These are phyloP conservation scores for Sphenostylis stenocarpa DNA, from an alignment of 306 rosid genomes.

Conservation along the genomic window DNA sequence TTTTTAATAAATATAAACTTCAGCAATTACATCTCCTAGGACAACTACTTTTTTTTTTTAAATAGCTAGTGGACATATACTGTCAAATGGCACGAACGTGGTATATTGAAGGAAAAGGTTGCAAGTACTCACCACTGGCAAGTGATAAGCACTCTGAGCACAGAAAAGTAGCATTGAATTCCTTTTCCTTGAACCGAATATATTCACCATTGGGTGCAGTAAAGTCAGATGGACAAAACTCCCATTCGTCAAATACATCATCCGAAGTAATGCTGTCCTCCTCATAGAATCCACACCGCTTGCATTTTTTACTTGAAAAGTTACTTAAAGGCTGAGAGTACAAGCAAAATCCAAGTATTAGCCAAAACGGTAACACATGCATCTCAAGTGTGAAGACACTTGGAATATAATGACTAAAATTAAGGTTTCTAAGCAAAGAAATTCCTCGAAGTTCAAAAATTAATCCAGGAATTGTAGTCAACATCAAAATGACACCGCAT, in stretches of 20 bases:
- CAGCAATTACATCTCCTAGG: neutral
- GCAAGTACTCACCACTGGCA: conserved; percentile 53
- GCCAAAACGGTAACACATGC: conserved; percentile 16
- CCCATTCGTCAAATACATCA: conserved; percentile 85
- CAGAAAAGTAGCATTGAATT: conserved; percentile 69
- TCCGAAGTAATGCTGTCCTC: conserved; percentile 56
- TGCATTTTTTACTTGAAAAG: conserved; percentile 63
- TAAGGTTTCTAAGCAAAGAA: conserved; percentile 10
- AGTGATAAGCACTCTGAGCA: conserved; percentile 60
- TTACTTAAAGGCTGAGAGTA: conserved; percentile 72
- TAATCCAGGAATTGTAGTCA: neutral
- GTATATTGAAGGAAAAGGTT: conserved; percentile 3
- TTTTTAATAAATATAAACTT: neutral
- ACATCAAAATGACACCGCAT: neutral
- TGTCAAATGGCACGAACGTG: conserved; percentile 15
- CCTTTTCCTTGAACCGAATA: conserved; percentile 53
- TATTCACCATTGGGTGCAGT: conserved; percentile 54
- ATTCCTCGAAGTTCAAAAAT: neutral
- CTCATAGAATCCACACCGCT: conserved; percentile 94
- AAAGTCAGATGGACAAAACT: conserved; percentile 88
- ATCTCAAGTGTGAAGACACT: neutral
- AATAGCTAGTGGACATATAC: neutral
- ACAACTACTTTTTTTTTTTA: neutral
- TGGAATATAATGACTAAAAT: neutral
- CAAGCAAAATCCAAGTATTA: conserved; percentile 23